A percentile compares a stretch with the other conserved stretches of the same genome.
Evolutionary conservation across 2,329 filamentous ascomycete species (phyloP).

Genomic region (Cordyceps cicadae): DNA sequence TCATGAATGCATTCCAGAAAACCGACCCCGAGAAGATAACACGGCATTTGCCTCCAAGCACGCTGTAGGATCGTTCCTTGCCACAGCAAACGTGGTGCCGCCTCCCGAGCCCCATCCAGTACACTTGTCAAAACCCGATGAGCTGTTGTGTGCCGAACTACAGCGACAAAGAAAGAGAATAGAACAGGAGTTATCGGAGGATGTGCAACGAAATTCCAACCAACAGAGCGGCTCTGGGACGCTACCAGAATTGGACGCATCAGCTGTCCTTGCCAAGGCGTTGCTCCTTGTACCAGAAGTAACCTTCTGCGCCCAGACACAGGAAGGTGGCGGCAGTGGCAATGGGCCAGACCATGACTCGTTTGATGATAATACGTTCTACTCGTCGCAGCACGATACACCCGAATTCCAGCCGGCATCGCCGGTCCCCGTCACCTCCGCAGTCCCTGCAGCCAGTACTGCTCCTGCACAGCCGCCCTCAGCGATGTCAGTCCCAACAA

Average conservation of each 20-base stretch:
- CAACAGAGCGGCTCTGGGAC: conserved; percentile 41
- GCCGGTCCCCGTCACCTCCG: conserved; percentile 26
- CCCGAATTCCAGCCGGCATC: conserved; percentile 43
- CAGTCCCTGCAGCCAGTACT: not conserved
- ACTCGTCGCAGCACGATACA: conserved; percentile 88
- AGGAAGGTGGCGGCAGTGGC: conserved; percentile 40
- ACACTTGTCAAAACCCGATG: conserved; percentile 76
- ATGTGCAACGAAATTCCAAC: conserved; percentile 56
- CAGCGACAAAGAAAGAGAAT: conserved; percentile 72
- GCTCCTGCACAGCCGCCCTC: not conserved
- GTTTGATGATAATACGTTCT: conserved; percentile 89
- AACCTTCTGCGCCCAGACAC: conserved; percentile 50
- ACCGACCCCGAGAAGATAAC: conserved; percentile 21
- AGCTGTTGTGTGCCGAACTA: conserved; percentile 73
- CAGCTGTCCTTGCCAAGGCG: conserved; percentile 64
- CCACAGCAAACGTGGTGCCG: not conserved
- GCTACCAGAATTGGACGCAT: conserved; percentile 60
- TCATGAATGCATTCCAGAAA: not conserved
- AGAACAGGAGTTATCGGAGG: conserved; percentile 68
- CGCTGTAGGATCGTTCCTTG: conserved; percentile 1
- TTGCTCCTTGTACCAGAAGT: conserved; percentile 63
- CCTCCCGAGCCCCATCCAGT: conserved; percentile 50
- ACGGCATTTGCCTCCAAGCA: conserved; percentile 29
- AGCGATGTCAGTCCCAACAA: conserved; percentile 10
- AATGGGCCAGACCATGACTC: conserved; percentile 65